Base-by-base conservation (phyloP, 164 flowering plant species). In the Aristolochia fimbriata region DNA sequence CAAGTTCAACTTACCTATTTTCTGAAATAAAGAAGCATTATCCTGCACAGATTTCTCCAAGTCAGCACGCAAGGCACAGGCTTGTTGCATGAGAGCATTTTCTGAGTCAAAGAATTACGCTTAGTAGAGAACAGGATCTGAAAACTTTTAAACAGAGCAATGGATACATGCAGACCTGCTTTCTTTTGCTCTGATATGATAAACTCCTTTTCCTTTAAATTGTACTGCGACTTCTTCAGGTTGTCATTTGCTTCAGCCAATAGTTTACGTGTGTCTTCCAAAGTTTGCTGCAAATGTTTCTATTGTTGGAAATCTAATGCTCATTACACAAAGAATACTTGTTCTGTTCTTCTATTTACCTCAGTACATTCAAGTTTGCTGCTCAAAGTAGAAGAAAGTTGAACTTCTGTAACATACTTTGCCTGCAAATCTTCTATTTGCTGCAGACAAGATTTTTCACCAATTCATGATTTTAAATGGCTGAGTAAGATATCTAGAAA, bases 1-100 rank as follows among this genome's bases (percentile, higher is more conserved):
- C 8, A 33, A 24, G 15, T 41, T 10, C 17, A 17, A 19, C 43
- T 4, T 75, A 94, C 99, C 97, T 63, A 93, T 80, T 81, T 88
- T 93, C 8, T 60, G 69, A 69, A 65, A 77, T 62, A 93, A 67
- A 1, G 77, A 76, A 49, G 88, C 83, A 80, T 88, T 90, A 68
- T 91, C 95, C 61, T 81, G 70, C n/a, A 80, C 77, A 65, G 95
- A 79, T 66, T 86, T 94, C 75, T 93, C 99, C 78, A 91, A 66
- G 55, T 94, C 87, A 51, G 95, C 73, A 27, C 80, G 83, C 59
- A 94, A 68, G 21, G 71, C 75, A 69, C 91, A 86, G 20, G 96
- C 96, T 75, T 91, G 92, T 45, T 85, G 81, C 59, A 92, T 76
- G 74, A 94, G 68, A 16, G 86, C 96, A 74, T 85, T 82, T 79